Conservation (phyloP, 2,329 filamentous ascomycete species). For the Amesomyces nigricolor region DNA sequence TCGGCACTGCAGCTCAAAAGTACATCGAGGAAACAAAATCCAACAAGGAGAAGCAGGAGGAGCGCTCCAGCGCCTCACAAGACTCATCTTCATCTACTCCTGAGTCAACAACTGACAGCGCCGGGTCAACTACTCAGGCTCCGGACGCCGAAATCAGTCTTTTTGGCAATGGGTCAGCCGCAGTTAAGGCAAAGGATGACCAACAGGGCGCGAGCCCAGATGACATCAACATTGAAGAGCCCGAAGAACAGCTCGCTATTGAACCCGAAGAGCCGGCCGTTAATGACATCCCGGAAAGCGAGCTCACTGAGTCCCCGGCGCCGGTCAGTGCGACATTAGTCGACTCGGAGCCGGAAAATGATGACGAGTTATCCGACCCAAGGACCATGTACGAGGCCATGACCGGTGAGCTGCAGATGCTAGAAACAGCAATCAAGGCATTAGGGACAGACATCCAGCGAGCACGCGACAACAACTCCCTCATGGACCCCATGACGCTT, state of each 20-base stretch:
- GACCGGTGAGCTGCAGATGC: constrained; percentile 30
- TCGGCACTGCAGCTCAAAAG: constrained; percentile 46
- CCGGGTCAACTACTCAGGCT: not conserved
- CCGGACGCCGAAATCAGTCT: constrained; percentile 18
- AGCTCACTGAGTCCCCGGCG: constrained; percentile 8
- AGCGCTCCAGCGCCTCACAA: not conserved
- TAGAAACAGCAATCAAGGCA: constrained; percentile 29
- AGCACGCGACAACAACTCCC: constrained; percentile 25
- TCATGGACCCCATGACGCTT: constrained; percentile 18
- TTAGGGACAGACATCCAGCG: constrained; percentile 31
- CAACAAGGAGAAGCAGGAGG: constrained; percentile 2
- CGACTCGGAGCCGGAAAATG: constrained; percentile 1
- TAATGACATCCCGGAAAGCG: constrained; percentile 12
- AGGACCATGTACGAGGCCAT: constrained; percentile 33
- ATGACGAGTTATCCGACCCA: constrained; percentile 27
- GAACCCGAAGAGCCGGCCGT: constrained; percentile 27
- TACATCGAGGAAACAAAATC: constrained; percentile 39
- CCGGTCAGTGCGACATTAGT: constrained; percentile 1
- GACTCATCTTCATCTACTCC: constrained; percentile 4
- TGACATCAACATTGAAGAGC: constrained; percentile 46
- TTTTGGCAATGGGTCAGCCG: constrained; percentile 20
- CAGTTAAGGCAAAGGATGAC: constrained; percentile 21
- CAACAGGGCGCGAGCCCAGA: constrained; percentile 37
- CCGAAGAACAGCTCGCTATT: constrained; percentile 33
- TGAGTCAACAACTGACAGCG: not conserved